A percentile compares a stretch with the other conserved stretches of the same genome.
phyloP scores from a whole-genome alignment of 306 rosid species.

The Boehmeria nivea region DNA sequence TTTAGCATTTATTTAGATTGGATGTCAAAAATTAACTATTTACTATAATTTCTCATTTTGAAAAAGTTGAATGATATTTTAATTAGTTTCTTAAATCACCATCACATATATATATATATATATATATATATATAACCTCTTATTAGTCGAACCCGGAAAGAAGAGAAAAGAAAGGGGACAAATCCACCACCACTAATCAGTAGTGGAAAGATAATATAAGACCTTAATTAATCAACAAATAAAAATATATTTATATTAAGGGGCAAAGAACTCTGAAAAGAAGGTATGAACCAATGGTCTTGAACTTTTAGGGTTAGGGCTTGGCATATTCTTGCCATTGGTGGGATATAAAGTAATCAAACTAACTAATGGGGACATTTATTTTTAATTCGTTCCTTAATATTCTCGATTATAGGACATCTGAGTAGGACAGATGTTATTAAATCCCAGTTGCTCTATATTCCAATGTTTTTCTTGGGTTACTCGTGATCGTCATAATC shows the following conservation, averaged over 20 bases:
- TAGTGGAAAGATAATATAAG: slow-evolving; percentile 18
- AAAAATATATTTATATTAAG: slow-evolving; percentile 10
- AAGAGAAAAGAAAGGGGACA: slow-evolving; percentile 12
- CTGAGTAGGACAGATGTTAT: slow-evolving; percentile 23
- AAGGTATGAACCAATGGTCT: slow-evolving; percentile 16
- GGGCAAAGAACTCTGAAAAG: slow-evolving; percentile 6
- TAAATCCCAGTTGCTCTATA: neutral
- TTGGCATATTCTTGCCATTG: slow-evolving; percentile 27
- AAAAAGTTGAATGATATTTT: too few relatives aligned
- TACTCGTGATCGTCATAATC: slow-evolving; percentile 10
- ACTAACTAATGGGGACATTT: neutral
- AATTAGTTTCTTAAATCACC: neutral
- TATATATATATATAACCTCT: neutral
- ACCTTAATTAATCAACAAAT: slow-evolving; percentile 1
- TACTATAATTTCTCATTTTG: too few relatives aligned
- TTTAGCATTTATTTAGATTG: too few relatives aligned
- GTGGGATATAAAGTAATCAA: slow-evolving; percentile 13
- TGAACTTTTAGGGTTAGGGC: slow-evolving; percentile 20
- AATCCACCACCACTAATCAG: slow-evolving; percentile 22
- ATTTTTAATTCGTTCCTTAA: slow-evolving; percentile 1
- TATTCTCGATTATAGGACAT: slow-evolving; percentile 16
- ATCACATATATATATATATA: neutral
- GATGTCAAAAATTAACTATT: too few relatives aligned
- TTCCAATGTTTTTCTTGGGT: slow-evolving; percentile 21
- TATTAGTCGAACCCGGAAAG: neutral